A percentile compares a stretch with the other conserved stretches of the same genome.
These are phyloP conservation scores for Candida morakotiae DNA, from an alignment of 805 yeast species.

Conservation along the genomic window DNA sequence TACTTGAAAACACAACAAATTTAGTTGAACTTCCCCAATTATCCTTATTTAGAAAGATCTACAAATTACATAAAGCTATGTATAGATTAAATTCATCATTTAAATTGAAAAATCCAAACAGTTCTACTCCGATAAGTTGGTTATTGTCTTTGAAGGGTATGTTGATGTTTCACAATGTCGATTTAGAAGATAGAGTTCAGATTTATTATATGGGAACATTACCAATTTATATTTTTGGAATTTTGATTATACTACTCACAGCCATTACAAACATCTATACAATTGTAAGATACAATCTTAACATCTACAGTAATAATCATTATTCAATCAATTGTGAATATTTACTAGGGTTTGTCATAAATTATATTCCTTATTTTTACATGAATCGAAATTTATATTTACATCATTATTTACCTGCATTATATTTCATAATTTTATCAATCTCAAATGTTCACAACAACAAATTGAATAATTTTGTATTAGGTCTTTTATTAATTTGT, in stretches of 20 bases:
- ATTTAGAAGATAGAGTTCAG: constrained; percentile 23
- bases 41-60: constrained; percentile 47
- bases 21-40: constrained; percentile 15
- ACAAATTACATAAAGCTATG: constrained; percentile 57
- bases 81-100: constrained; percentile 44
- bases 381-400: constrained; percentile 36
- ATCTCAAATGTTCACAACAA: constrained; percentile 43
- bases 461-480: constrained; percentile 23
- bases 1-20: constrained; percentile 22
- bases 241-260: constrained; percentile 28
- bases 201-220: constrained; percentile 66
- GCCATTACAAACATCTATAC: constrained; percentile 8
- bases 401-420: constrained; percentile 47
- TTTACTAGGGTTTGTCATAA: constrained; percentile 51
- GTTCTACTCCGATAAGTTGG: constrained; percentile 62
- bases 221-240: constrained; percentile 49
- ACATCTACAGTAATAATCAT: constrained; percentile 27
- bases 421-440: constrained; percentile 46
- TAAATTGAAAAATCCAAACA: constrained; percentile 46
- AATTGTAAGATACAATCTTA: constrained; percentile 7
- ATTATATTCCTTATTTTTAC: constrained; percentile 52
- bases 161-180: constrained; percentile 46
- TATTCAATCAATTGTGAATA: constrained; percentile 12
- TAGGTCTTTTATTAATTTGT: constrained; percentile 15
- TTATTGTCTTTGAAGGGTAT: constrained; percentile 57